Evolutionary conservation across 2,329 filamentous ascomycete species (phyloP).

Genomic region (Camillea tinctor): DNA sequence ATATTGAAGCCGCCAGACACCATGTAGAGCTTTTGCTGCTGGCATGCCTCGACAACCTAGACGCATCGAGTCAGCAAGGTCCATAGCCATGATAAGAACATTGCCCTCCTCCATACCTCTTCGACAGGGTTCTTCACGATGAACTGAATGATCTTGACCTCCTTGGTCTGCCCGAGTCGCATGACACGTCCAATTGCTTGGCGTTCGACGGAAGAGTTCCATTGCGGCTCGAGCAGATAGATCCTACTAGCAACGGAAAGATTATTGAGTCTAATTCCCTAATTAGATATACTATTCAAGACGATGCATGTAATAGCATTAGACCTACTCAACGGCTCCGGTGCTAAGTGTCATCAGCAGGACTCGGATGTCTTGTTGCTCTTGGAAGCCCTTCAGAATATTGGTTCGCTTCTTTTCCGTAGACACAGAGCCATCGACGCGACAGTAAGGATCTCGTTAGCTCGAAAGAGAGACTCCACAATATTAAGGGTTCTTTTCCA

Average conservation of each 20-base stretch:
- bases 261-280: slow-evolving; percentile 1
- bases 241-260: slow-evolving; percentile 26
- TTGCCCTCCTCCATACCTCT: slow-evolving; percentile 13
- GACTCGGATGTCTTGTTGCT: slow-evolving; percentile 9
- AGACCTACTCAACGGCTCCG: neutral
- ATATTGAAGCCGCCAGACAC: too few relatives aligned
- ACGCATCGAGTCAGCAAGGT: too few relatives aligned
- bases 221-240: slow-evolving; percentile 32
- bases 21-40: too few relatives aligned
- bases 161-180: slow-evolving; percentile 26
- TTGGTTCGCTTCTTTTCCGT: slow-evolving; percentile 13
- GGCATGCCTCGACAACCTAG: too few relatives aligned
- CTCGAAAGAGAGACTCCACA: slow-evolving; percentile 21
- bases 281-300: neutral
- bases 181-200: slow-evolving; percentile 29
- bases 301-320: neutral
- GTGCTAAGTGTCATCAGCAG: neutral
- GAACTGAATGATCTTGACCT: slow-evolving; percentile 27
- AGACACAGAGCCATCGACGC: slow-evolving; percentile 28
- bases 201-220: slow-evolving; percentile 31
- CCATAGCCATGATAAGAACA: too few relatives aligned
- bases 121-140: slow-evolving; percentile 28
- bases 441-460: slow-evolving; percentile 21
- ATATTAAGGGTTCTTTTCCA: slow-evolving; percentile 36
- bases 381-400: slow-evolving; percentile 21